phyloP scores from a whole-genome alignment of 2,329 filamentous ascomycete species.

The Alternaria metachromatica region DNA sequence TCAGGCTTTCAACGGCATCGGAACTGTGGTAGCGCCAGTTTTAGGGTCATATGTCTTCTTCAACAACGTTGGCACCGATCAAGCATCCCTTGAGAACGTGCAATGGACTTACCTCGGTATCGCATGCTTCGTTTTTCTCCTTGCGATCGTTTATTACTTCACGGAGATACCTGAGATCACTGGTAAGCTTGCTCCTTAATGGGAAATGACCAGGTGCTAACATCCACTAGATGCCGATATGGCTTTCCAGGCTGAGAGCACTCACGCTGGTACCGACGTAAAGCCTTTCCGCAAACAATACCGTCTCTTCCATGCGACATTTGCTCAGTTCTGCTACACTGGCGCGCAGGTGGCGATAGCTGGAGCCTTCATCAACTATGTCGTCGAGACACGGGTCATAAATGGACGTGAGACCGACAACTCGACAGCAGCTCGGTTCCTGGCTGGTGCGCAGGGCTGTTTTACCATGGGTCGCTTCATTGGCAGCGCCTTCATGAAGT shows the following conservation, averaged over 20 bases:
- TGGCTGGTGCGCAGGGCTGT: slow-evolving; percentile 75
- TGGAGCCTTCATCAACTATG: slow-evolving; percentile 54
- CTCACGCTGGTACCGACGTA: slow-evolving; percentile 47
- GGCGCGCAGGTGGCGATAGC: slow-evolving; percentile 70
- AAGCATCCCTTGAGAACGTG: slow-evolving; percentile 62
- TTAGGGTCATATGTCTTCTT: slow-evolving; percentile 69
- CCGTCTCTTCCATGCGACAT: slow-evolving; percentile 75
- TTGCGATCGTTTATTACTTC: slow-evolving; percentile 66
- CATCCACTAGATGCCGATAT: slow-evolving; percentile 56
- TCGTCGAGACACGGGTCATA: slow-evolving; percentile 55
- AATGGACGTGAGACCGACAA: slow-evolving; percentile 45
- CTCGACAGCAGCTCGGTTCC: slow-evolving; percentile 68
- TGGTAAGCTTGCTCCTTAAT: slow-evolving; percentile 12
- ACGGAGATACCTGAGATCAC: slow-evolving; percentile 63
- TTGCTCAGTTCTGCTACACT: slow-evolving; percentile 81
- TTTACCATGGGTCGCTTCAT: slow-evolving; percentile 77
- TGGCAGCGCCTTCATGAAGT: slow-evolving; percentile 71
- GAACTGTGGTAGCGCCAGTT: slow-evolving; percentile 65
- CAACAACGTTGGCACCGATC: slow-evolving; percentile 58
- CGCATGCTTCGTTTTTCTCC: slow-evolving; percentile 64
- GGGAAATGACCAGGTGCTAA: background rate
- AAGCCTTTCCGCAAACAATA: slow-evolving; percentile 67
- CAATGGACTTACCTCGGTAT: slow-evolving; percentile 71
- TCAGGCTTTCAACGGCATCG: slow-evolving; percentile 65
- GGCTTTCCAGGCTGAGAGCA: slow-evolving; percentile 56